Conservation (phyloP, 257 asterid species). For the Solanum appendiculatum region DNA sequence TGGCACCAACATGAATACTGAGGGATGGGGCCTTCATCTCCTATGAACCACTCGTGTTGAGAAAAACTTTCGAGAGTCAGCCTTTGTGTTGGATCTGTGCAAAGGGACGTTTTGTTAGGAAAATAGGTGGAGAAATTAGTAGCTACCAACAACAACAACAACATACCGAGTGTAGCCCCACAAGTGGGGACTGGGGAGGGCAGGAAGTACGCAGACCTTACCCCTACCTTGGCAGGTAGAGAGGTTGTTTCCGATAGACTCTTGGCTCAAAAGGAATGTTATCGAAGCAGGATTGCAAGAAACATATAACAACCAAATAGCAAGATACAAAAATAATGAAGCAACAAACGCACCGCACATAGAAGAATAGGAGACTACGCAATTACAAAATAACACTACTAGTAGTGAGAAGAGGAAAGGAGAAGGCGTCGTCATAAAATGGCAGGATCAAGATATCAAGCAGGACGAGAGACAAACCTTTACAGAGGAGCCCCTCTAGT, state of each 20-base stretch:
- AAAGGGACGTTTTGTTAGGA: not conserved
- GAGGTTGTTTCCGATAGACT: not conserved
- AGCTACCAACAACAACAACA: not conserved
- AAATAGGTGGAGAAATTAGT: not conserved
- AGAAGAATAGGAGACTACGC: not conserved
- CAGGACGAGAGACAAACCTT: constrained; percentile 37
- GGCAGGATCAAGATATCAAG: not conserved
- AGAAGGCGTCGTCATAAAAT: not conserved
- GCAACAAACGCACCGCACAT: not conserved
- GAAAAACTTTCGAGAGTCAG: constrained; percentile 56
- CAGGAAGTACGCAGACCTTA: not conserved
- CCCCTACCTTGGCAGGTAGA: not conserved
- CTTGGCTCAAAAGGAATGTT: not conserved
- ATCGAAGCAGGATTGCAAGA: not conserved
- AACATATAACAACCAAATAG: not conserved
- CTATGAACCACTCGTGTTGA: constrained; percentile 66
- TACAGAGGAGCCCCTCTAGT: constrained; percentile 87
- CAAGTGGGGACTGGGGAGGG: not conserved
- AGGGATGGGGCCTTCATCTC: constrained; percentile 64
- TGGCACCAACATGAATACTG: constrained; percentile 75
- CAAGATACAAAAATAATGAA: not conserved
- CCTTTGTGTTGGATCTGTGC: constrained; percentile 73
- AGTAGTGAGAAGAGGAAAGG: too few relatives aligned
- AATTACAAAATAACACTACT: too few relatives aligned
- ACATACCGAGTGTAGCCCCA: not conserved